phyloP scores from a whole-genome alignment of 2,329 filamentous ascomycete genomes.

The Dryadomyces quercus-mongolicae region DNA sequence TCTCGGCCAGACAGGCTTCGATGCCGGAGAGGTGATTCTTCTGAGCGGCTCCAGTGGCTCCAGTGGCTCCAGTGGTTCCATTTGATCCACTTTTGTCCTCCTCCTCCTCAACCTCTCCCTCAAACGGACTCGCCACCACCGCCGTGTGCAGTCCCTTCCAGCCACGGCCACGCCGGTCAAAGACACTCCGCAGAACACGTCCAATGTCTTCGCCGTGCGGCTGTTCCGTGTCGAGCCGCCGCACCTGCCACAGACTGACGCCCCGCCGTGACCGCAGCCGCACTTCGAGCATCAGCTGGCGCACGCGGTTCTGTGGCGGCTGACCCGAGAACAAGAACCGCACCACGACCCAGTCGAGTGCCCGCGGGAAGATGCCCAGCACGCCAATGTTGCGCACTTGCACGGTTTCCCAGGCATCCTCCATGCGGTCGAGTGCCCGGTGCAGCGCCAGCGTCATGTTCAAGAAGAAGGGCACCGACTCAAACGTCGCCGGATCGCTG shows the following conservation, averaged over 20 bases:
- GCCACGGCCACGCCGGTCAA: conserved; percentile 28
- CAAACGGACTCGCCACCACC: conserved; percentile 28
- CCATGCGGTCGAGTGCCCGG: conserved; percentile 46
- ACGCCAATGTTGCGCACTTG: conserved; percentile 29
- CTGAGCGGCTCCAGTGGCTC: too few relatives aligned
- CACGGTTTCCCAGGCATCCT: conserved; percentile 36
- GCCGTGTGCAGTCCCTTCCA: conserved; percentile 36
- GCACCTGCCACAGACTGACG: conserved; percentile 38
- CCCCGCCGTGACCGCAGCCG: conserved; percentile 35
- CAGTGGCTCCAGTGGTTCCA: too few relatives aligned
- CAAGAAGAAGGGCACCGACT: conserved; percentile 40
- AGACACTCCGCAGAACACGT: conserved; percentile 29
- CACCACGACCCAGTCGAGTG: conserved; percentile 45
- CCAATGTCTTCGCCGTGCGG: conserved; percentile 22
- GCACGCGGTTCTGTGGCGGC: conserved; percentile 16
- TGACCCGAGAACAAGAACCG: conserved; percentile 31
- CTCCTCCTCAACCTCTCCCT: background rate
- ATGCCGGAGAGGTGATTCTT: conserved; percentile 21
- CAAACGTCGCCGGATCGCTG: conserved; percentile 41
- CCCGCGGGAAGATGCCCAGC: conserved; percentile 39
- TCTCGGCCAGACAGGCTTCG: conserved; percentile 30
- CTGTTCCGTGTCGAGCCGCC: conserved; percentile 20
- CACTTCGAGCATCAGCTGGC: conserved; percentile 38
- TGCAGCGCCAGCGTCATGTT: conserved; percentile 54
- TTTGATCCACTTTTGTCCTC: conserved; percentile 1